These are phyloP conservation scores for Termitomyces sp. DNA, from an alignment of 768 basidiomycete genomes.

Conservation along the genomic window DNA sequence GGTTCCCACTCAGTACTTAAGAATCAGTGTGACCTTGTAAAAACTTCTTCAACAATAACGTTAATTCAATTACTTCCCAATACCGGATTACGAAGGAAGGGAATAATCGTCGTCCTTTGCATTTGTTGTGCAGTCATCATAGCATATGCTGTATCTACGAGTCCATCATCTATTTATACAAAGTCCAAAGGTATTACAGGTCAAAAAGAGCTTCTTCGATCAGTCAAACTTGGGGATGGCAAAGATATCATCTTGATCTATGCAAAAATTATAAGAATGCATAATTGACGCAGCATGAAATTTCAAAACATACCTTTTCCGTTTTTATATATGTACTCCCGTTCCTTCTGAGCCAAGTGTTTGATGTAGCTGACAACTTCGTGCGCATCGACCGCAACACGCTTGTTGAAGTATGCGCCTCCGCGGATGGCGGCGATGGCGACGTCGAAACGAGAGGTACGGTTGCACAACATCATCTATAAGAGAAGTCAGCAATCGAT, in stretches of 20 bases:
- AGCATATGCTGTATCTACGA: not conserved
- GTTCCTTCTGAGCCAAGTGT: slow-evolving; percentile 61
- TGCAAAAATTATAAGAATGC: not conserved
- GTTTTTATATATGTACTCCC: slow-evolving; percentile 55
- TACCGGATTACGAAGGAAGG: not conserved
- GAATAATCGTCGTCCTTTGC: not conserved
- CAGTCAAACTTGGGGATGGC: slow-evolving; percentile 43
- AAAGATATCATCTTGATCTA: slow-evolving; percentile 45
- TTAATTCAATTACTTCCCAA: not conserved
- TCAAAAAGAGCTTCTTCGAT: not conserved
- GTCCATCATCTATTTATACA: not conserved
- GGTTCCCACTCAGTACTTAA: not conserved
- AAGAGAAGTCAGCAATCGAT: not conserved
- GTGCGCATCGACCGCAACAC: slow-evolving; percentile 57
- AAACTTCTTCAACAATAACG: not conserved
- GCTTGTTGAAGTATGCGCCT: slow-evolving; percentile 48
- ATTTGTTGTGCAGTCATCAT: not conserved
- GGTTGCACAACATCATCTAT: slow-evolving; percentile 75
- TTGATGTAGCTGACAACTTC: slow-evolving; percentile 51
- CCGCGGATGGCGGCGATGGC: slow-evolving; percentile 59
- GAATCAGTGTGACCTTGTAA: not conserved
- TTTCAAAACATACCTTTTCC: slow-evolving; percentile 45
- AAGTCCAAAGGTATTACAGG: not conserved
- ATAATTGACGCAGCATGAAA: not conserved
- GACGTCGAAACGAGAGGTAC: slow-evolving; percentile 64